Percentiles rank a stretch among this genome's conserved stretches.
phyloP scores from a whole-genome alignment of 306 rosid species.

The Quercus engelmannii region DNA sequence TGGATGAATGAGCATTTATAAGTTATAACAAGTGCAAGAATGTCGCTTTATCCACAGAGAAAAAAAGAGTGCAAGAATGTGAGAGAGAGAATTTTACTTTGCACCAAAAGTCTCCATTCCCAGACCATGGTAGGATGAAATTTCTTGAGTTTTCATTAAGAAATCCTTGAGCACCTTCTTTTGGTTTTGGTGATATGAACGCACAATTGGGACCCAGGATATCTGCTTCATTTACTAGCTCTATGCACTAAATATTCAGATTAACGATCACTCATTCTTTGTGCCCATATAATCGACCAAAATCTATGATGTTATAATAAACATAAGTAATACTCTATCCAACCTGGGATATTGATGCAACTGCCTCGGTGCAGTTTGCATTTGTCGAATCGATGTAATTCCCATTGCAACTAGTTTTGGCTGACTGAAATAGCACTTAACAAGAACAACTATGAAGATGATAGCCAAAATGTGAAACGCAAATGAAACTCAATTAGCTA shows the following conservation, averaged over 20 bases:
- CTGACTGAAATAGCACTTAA: conserved; percentile 5
- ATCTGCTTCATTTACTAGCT: neutral
- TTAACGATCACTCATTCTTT: neutral
- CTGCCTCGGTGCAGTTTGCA: neutral
- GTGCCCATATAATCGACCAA: neutral
- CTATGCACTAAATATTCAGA: conserved; percentile 10
- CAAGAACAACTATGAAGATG: too few relatives aligned
- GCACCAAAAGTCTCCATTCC: neutral
- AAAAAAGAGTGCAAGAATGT: too few relatives aligned
- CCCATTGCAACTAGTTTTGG: conserved; percentile 18
- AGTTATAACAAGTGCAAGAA: too few relatives aligned
- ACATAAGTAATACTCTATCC: neutral
- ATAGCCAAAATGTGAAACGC: neutral
- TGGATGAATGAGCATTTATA: neutral
- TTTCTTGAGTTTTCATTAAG: neutral
- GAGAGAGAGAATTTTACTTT: neutral
- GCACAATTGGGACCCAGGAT: conserved; percentile 16
- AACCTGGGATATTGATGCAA: neutral
- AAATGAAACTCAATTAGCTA: neutral
- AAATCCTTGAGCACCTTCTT: conserved; percentile 12
- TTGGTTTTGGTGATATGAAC: conserved; percentile 13
- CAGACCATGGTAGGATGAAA: neutral
- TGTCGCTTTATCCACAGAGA: too few relatives aligned
- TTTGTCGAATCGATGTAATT: conserved; percentile 9
- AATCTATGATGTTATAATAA: neutral